phyloP scores from a whole-genome alignment of 306 rosid genomes.

The Potentilla sterilis region DNA sequence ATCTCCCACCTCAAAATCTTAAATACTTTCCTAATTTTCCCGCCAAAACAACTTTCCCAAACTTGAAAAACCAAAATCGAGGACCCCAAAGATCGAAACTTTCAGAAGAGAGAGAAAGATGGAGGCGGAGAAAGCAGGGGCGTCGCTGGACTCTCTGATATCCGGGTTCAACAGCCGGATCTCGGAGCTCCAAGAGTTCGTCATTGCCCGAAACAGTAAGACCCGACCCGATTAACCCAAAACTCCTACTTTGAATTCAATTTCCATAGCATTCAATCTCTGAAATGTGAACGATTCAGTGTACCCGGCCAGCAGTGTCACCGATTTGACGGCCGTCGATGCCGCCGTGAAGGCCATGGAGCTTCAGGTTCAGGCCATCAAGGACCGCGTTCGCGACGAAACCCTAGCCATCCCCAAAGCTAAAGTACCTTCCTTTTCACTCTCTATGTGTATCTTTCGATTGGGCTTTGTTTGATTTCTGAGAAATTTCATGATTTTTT shows the following conservation, averaged over 20 bases:
- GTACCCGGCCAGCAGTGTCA: constrained; percentile 72
- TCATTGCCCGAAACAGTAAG: constrained; percentile 81
- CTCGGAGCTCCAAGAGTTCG: constrained; percentile 81
- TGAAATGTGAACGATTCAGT: constrained; percentile 33
- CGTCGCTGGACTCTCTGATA: constrained; percentile 59
- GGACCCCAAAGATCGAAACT: background rate
- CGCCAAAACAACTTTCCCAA: constrained; percentile 11
- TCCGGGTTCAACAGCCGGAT: constrained; percentile 68
- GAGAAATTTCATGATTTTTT: background rate
- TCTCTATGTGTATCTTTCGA: background rate
- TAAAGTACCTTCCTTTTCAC: constrained; percentile 38
- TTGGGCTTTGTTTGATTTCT: constrained; percentile 6
- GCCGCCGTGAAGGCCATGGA: constrained; percentile 70
- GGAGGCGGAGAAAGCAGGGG: constrained; percentile 58
- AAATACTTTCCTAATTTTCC: background rate
- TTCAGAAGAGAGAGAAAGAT: constrained; percentile 28
- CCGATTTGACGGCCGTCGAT: constrained; percentile 76
- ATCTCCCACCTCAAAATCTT: background rate
- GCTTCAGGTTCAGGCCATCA: constrained; percentile 81
- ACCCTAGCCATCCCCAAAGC: constrained; percentile 82
- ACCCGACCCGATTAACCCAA: constrained; percentile 10
- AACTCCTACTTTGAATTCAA: background rate
- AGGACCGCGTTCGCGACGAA: constrained; percentile 77
- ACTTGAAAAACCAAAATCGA: too few species aligned
- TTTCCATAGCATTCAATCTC: background rate